Conservation (phyloP, 306 rosid genomes). For the Glycine tomentella region DNA sequence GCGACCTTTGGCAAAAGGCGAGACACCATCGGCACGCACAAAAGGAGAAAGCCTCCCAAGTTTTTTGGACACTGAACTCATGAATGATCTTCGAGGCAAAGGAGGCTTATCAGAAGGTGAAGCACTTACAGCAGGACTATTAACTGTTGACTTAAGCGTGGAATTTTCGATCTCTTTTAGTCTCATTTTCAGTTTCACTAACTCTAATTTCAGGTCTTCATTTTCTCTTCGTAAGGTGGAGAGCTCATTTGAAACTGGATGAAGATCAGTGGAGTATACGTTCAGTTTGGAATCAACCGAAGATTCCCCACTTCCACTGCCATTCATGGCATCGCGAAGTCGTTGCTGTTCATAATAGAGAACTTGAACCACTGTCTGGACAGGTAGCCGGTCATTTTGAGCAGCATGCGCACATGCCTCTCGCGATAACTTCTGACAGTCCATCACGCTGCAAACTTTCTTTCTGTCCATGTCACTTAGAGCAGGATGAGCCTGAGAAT, state of each 20-base stretch:
- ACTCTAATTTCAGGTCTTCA: conserved; percentile 72
- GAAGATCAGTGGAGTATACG: conserved; percentile 58
- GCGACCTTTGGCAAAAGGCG: conserved; percentile 58
- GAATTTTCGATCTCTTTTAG: conserved; percentile 72
- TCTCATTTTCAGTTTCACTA: conserved; percentile 79
- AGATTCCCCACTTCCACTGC: conserved; percentile 51
- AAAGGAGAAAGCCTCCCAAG: conserved; percentile 81
- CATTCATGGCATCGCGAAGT: conserved; percentile 82
- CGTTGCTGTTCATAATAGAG: conserved; percentile 93
- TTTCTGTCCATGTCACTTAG: conserved; percentile 92
- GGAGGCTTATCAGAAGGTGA: conserved; percentile 73
- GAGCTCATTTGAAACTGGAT: conserved; percentile 67
- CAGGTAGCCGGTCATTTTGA: conserved; percentile 92
- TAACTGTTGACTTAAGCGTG: conserved; percentile 45
- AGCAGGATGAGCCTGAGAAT: conserved; percentile 87
- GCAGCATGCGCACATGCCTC: conserved; percentile 98
- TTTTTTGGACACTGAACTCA: conserved; percentile 72
- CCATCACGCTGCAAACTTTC: conserved; percentile 94
- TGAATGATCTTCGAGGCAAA: conserved; percentile 76
- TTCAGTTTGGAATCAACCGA: conserved; percentile 53
- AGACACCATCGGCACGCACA: conserved; percentile 66
- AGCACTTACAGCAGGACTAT: conserved; percentile 50
- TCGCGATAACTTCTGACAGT: conserved; percentile 89
- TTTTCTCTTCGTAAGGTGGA: conserved; percentile 72
- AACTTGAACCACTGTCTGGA: conserved; percentile 95